Evolutionary conservation across 352 stramenopile species (phyloP).

Genomic region (Phytophthora cryptogea): DNA sequence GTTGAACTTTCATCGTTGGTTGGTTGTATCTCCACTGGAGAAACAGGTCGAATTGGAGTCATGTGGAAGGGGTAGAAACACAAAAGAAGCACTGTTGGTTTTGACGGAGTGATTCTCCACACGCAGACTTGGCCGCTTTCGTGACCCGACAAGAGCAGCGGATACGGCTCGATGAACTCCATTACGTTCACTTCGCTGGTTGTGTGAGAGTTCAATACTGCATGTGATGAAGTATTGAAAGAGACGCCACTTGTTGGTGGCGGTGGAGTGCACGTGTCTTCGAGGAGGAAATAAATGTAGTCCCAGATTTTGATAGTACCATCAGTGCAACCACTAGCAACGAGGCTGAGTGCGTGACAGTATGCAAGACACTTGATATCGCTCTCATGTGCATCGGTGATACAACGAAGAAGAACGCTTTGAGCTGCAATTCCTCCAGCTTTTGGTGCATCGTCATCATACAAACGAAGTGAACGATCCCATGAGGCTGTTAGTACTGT

Average conservation of each 20-base stretch:
- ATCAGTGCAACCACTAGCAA: slow-evolving; percentile 65
- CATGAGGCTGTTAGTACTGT: slow-evolving; percentile 77
- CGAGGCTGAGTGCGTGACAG: slow-evolving; percentile 68
- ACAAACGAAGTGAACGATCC: slow-evolving; percentile 74
- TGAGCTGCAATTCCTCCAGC: slow-evolving; percentile 26
- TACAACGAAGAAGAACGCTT: slow-evolving; percentile 67
- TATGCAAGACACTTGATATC: slow-evolving; percentile 85
- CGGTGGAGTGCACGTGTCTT: slow-evolving; percentile 50
- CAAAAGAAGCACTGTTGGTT: slow-evolving; percentile 46
- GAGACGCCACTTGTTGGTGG: slow-evolving; percentile 11
- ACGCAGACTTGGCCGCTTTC: slow-evolving; percentile 71
- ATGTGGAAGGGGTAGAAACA: slow-evolving; percentile 47
- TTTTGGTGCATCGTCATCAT: slow-evolving; percentile 60
- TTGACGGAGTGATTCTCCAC: slow-evolving; percentile 57
- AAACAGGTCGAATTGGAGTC: slow-evolving; percentile 12
- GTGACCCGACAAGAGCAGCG: slow-evolving; percentile 66
- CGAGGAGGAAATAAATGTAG: slow-evolving; percentile 83
- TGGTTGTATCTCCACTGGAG: slow-evolving; percentile 3
- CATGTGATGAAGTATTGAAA: slow-evolving; percentile 13
- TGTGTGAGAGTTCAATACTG: slow-evolving; percentile 7
- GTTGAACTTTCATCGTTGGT: slow-evolving; percentile 1
- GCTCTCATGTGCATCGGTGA: slow-evolving; percentile 70
- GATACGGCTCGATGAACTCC: slow-evolving; percentile 79
- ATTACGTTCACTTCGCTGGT: slow-evolving; percentile 62
- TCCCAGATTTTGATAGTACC: slow-evolving; percentile 85